Conservation (phyloP, 2,329 filamentous ascomycete species). For the Orbilia quercus region DNA sequence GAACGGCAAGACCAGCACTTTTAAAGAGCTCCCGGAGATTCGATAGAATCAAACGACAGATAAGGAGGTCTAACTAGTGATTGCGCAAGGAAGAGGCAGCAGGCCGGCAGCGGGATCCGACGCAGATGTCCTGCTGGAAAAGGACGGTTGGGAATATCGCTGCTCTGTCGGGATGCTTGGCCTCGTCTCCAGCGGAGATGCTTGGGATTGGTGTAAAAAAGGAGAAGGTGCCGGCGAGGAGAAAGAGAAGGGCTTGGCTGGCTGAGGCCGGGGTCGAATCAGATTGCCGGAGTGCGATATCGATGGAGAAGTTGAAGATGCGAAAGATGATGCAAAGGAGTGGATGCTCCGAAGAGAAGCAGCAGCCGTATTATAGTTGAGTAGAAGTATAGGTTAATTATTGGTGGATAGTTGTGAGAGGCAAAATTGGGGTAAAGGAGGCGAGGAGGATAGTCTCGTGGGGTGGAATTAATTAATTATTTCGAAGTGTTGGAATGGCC, state of each 20-base stretch:
- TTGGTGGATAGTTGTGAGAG: no score
- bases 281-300: background rate
- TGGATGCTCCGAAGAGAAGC: constrained; percentile 42
- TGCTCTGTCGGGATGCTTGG: constrained; percentile 2
- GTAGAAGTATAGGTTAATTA: background rate
- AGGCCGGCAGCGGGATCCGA: constrained; percentile 30
- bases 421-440: no score
- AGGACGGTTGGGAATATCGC: constrained; percentile 19
- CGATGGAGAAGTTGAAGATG: constrained; percentile 1
- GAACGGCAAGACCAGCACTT: no score
- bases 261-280: background rate
- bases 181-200: background rate
- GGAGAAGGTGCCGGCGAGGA: constrained; percentile 1
- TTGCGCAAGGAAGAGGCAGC: background rate
- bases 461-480: no score
- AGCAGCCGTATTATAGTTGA: background rate
- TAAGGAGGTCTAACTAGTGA: background rate
- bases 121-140: constrained; percentile 23
- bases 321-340: constrained; percentile 15
- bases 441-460: no score
- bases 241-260: constrained; percentile 6
- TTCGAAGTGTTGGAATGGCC: no score
- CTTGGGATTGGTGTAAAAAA: background rate
- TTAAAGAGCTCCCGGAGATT: background rate
- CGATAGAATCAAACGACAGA: background rate